Conservation (phyloP, 2,329 filamentous ascomycete genomes). For the Microdochium bolleyi region DNA sequence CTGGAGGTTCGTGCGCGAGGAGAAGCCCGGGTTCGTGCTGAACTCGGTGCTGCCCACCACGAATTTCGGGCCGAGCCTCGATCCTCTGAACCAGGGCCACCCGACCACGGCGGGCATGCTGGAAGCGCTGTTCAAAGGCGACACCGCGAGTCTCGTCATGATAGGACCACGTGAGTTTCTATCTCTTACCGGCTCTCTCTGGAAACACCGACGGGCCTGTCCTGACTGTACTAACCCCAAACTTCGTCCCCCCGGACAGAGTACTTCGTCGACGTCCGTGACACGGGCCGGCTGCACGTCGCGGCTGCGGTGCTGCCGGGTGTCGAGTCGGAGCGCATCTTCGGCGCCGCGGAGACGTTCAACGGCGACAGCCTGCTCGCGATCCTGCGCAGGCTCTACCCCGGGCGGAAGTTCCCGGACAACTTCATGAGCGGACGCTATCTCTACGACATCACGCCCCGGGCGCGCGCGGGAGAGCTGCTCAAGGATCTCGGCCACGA, state of each 20-base stretch:
- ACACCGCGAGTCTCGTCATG: not conserved
- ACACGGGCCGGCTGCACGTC: conserved; percentile 42
- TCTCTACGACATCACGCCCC: conserved; percentile 7
- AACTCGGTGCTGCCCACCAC: conserved; percentile 13
- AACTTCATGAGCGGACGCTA: conserved; percentile 6
- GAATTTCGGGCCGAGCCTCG: conserved; percentile 11
- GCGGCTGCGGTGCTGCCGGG: conserved; percentile 37
- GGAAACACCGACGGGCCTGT: too few species aligned
- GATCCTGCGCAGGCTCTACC: conserved; percentile 11
- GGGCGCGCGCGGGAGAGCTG: conserved; percentile 9
- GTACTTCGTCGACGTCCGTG: conserved; percentile 37
- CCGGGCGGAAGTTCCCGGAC: conserved; percentile 7
- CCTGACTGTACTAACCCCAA: too few species aligned
- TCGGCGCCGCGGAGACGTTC: conserved; percentile 39
- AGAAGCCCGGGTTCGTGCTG: conserved; percentile 9
- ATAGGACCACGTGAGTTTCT: conserved; percentile 8
- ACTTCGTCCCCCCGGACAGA: conserved; percentile 25
- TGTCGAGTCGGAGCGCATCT: conserved; percentile 40
- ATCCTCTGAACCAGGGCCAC: conserved; percentile 8
- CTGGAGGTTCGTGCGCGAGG: conserved; percentile 11
- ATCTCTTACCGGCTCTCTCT: too few species aligned
- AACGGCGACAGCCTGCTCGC: conserved; percentile 34
- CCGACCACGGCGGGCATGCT: conserved; percentile 6
- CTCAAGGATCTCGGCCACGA: conserved; percentile 11
- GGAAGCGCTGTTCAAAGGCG: conserved; percentile 5